Conservation (phyloP, 2,329 filamentous ascomycete genomes). For the Colletotrichum eleusines region DNA sequence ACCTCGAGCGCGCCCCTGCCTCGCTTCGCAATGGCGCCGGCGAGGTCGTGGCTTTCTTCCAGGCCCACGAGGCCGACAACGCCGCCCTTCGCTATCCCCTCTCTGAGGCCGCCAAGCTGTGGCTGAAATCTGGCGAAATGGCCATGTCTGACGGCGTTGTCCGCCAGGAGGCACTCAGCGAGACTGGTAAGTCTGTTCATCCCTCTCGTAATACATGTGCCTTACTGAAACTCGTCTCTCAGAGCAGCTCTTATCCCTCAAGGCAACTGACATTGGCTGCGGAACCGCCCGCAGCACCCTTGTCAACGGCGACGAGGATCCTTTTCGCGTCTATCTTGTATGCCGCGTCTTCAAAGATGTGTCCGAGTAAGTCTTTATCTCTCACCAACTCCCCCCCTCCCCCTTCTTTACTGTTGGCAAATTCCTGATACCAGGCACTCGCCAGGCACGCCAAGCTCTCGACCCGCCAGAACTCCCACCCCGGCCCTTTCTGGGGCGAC, state of each 20-base stretch:
- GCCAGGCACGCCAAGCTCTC: background rate
- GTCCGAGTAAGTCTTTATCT: background rate
- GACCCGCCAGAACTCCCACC: constrained; percentile 21
- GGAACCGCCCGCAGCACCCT: background rate
- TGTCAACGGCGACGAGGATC: background rate
- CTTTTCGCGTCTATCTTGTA: constrained; percentile 8
- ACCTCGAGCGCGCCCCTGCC: constrained; percentile 12
- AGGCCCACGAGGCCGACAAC: background rate
- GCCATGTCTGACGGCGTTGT: background rate
- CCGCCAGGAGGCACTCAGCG: background rate
- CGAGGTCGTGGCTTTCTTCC: constrained; percentile 17
- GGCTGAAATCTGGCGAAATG: constrained; percentile 4
- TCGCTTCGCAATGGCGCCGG: constrained; percentile 21
- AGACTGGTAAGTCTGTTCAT: background rate
- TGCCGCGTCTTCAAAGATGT: constrained; percentile 24
- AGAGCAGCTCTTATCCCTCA: constrained; percentile 24
- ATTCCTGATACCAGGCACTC: background rate
- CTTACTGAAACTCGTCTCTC: background rate
- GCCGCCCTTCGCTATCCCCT: background rate
- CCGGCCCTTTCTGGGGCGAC: constrained; percentile 26
- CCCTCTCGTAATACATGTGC: too few relatives aligned
- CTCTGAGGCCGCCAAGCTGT: background rate
- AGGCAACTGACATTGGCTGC: constrained; percentile 21
- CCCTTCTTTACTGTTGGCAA: background rate
- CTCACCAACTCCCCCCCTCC: too few relatives aligned